A percentile compares a stretch with the other conserved stretches of the same genome.
Conservation (phyloP, 805 yeast species). For the Pichia deserticola region DNA sequence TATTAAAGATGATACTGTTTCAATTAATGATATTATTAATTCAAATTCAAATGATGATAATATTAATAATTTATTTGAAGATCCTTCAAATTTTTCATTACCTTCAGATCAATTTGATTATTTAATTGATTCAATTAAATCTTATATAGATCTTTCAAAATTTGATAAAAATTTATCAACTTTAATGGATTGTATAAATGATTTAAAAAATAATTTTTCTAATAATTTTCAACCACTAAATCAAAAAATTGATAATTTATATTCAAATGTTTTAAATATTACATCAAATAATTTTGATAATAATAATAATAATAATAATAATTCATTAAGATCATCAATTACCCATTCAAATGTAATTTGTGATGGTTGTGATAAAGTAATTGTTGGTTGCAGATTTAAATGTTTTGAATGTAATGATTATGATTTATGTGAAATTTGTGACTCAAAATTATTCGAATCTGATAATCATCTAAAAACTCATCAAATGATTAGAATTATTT, state of each 20-base stretch:
- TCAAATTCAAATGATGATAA: too few species aligned
- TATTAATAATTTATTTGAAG: too few species aligned
- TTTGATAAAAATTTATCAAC: not conserved
- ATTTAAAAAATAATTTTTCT: slow-evolving; percentile 1
- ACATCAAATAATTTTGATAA: not conserved
- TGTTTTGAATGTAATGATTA: slow-evolving; percentile 47
- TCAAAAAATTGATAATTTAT: not conserved
- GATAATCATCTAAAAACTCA: slow-evolving; percentile 18
- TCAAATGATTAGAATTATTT: slow-evolving; percentile 22
- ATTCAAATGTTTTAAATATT: not conserved
- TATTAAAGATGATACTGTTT: too few species aligned
- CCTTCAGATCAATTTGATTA: not conserved
- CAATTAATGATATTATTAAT: too few species aligned
- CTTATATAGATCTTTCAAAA: slow-evolving; percentile 2
- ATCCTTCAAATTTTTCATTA: not conserved
- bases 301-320: too few species aligned
- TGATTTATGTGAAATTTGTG: slow-evolving; percentile 44
- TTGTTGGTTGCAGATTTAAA: slow-evolving; percentile 39
- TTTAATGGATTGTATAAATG: not conserved
- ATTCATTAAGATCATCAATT: not conserved
- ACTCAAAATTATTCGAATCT: slow-evolving; percentile 16
- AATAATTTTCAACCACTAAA: not conserved
- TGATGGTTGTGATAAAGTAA: slow-evolving; percentile 25
- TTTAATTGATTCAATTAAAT: not conserved
- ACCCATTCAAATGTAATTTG: slow-evolving; percentile 22